These are phyloP conservation scores for Fusarium agapanthi DNA, from an alignment of 2,329 filamentous ascomycete species.

Conservation along the genomic window DNA sequence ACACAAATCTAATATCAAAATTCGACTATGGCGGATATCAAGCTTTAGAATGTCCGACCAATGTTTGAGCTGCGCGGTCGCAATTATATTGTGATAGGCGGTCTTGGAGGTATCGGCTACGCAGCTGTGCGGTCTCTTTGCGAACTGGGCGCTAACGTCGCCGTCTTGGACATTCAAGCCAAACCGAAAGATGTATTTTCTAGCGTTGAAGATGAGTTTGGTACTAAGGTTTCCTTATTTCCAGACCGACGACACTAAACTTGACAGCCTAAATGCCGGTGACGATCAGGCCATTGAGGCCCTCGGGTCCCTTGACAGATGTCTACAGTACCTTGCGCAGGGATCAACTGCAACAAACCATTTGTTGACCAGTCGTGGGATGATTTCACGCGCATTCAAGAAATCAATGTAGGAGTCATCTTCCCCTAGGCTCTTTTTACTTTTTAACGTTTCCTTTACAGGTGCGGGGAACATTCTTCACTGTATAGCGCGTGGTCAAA, in stretches of 20 bases:
- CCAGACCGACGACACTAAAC: neutral
- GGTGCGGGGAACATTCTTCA: slow-evolving; percentile 50
- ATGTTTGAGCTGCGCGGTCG: neutral
- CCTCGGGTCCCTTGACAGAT: neutral
- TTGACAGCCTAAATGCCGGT: neutral
- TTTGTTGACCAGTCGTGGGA: neutral
- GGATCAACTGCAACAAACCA: neutral
- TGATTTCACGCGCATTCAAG: neutral
- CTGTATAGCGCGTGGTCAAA: slow-evolving; percentile 49
- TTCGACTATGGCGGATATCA: neutral
- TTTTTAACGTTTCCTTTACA: neutral
- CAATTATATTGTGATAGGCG: neutral
- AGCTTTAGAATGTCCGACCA: neutral
- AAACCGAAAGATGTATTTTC: neutral
- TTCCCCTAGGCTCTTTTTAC: rapidly evolving
- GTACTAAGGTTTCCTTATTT: neutral
- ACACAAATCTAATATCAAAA: neutral
- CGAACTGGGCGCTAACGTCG: neutral
- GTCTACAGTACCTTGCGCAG: neutral
- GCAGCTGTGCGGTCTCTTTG: neutral
- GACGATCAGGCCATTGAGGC: neutral
- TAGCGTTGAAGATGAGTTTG: neutral
- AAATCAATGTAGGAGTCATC: neutral
- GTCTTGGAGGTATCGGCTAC: neutral
- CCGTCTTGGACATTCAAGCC: neutral